These are phyloP conservation scores for Aspergillus neoniger DNA, from an alignment of 2,329 filamentous ascomycete species.

Conservation along the genomic window DNA sequence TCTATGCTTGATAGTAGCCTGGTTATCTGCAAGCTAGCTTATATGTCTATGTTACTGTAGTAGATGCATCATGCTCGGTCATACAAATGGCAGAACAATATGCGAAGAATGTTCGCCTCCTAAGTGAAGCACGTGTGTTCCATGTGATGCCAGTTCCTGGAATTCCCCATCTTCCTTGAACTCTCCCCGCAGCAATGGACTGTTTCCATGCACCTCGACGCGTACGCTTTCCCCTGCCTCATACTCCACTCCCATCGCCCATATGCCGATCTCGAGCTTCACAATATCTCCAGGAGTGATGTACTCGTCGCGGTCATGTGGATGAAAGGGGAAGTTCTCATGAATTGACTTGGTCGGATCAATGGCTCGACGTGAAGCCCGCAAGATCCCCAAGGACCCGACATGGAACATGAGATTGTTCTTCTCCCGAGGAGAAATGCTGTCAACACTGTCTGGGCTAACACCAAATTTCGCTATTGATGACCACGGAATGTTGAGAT, in stretches of 20 bases:
- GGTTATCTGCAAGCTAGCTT: neutral
- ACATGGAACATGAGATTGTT: slow-evolving; percentile 8
- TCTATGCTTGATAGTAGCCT: neutral
- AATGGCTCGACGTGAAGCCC: slow-evolving; percentile 11
- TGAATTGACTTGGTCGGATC: slow-evolving; percentile 4
- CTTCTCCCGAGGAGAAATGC: slow-evolving; percentile 4
- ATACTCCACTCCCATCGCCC: slow-evolving; percentile 12
- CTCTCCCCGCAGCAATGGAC: slow-evolving; percentile 7
- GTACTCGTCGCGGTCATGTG: slow-evolving; percentile 2
- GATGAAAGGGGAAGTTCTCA: slow-evolving; percentile 13
- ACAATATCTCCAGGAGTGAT: slow-evolving; percentile 5
- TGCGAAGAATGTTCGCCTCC: neutral
- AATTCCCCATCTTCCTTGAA: slow-evolving; percentile 10
- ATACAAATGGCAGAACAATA: slow-evolving; percentile 7
- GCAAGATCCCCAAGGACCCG: slow-evolving; percentile 7
- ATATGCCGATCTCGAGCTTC: slow-evolving; percentile 12
- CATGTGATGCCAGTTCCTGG: slow-evolving; percentile 10
- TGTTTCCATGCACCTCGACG: slow-evolving; percentile 12
- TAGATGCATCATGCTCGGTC: neutral
- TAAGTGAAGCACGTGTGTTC: neutral
- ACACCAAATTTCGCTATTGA: neutral
- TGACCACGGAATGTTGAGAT: slow-evolving; percentile 15
- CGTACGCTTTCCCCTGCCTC: slow-evolving; percentile 12
- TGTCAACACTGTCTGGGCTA: neutral
- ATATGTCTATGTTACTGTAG: no score